Conservation (phyloP, 2,329 filamentous ascomycete genomes). For the Trichoderma harzianum region DNA sequence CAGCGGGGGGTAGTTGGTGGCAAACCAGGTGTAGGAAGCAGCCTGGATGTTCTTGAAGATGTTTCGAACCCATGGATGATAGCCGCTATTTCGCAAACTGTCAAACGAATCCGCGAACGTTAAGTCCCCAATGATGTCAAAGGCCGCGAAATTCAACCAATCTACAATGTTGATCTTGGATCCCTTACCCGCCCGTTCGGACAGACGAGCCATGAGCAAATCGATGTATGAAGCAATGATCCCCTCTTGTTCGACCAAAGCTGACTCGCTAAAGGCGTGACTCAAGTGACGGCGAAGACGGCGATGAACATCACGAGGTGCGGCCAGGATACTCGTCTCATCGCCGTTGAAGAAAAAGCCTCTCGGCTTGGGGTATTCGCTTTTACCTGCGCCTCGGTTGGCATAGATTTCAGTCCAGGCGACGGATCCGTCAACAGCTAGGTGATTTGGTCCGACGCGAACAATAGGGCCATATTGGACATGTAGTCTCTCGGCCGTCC, state of each 20-base stretch:
- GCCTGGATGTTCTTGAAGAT: constrained; percentile 21
- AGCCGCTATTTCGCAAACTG: constrained; percentile 28
- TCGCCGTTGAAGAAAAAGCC: constrained; percentile 4
- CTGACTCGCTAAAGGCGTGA: constrained; percentile 30
- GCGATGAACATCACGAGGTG: constrained; percentile 21
- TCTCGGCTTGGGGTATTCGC: constrained; percentile 19
- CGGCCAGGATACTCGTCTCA: constrained; percentile 20
- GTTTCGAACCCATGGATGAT: constrained; percentile 27
- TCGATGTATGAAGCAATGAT: constrained; percentile 28
- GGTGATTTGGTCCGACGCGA: constrained; percentile 38
- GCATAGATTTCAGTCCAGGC: constrained; percentile 36
- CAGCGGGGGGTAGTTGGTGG: too few species aligned
- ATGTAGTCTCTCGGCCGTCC: constrained; percentile 18
- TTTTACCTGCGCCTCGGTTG: constrained; percentile 20
- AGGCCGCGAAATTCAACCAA: not conserved
- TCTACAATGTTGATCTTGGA: not conserved
- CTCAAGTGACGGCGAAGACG: constrained; percentile 26
- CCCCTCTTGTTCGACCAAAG: constrained; percentile 32
- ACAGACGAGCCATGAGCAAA: constrained; percentile 18
- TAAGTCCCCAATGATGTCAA: too few species aligned
- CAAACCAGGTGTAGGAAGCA: too few species aligned
- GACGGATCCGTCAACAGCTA: constrained; percentile 33
- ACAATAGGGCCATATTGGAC: constrained; percentile 35
- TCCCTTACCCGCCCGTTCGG: constrained; percentile 17
- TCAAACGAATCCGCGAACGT: constrained; percentile 43